Base-by-base conservation (phyloP, 2,329 filamentous ascomycete genomes). In the Pestalotiopsis sp. region DNA sequence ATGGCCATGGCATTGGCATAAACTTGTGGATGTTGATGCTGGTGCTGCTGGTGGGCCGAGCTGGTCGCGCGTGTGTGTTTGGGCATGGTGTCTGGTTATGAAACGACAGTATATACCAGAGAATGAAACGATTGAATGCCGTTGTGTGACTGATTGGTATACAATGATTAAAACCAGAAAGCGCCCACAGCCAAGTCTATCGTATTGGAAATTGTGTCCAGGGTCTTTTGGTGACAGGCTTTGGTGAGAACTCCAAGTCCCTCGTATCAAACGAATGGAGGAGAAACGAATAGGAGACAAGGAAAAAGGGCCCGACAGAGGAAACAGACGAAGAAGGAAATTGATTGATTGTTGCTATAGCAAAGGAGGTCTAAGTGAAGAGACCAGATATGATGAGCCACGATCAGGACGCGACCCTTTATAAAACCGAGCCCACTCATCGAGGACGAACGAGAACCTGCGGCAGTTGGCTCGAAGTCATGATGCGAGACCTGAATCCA, bases 401-500 rank as follows among this genome's bases (percentile, higher is more conserved):
- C 76, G 75, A 78, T 74, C 72, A 73, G 77, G 76, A 76, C 76
- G 76, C 69, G 71, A 69, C 68, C 77, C 76, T 76, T 79, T 79
- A 79, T 79, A 76, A 76, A 78, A 72, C 69, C 69, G 71, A 77
- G 66, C 72, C 76, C 58, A 74, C 75, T 68, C 79, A 82, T 76
- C 80, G 81, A 75, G 80, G 80, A 74, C 79, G 80, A 73, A 79
- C 78, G 75, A 80, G 77, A 80, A 80, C 23, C 80, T 83, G 70
- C 82, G 84, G 76, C 80, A 84, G 72, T 82, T 86, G 71, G 80
- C 82, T 31, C 80, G 82, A 66, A 81, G 81, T 31, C 81, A 73
- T 68, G 73, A 75, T 71, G 75, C 70, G 76, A 73, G 75, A 78
- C 73, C 75, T 75, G 78, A 76, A 74, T 77, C 70, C 70, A 61